phyloP scores from a whole-genome alignment of 495 filamentous ascomycete genomes.

The Lentithecium fluviatile region DNA sequence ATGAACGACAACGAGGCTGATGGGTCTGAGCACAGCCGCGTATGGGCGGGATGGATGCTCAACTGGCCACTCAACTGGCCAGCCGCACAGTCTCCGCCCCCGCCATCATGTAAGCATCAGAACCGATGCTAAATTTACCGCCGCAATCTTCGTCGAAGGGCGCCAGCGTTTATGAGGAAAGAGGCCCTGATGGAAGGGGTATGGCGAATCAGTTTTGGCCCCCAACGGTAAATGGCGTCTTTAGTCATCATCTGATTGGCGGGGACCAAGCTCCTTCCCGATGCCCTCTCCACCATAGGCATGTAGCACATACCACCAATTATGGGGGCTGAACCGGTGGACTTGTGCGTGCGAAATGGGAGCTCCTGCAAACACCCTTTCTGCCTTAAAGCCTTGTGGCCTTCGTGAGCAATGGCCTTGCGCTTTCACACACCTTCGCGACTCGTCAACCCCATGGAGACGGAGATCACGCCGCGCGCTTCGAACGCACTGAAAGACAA shows the following conservation, averaged over 20 bases:
- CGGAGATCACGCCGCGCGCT: background rate
- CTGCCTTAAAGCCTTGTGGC: conserved; percentile 14
- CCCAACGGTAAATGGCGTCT: conserved; percentile 3
- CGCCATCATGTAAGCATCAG: too few relatives aligned
- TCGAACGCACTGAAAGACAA: conserved; percentile 5
- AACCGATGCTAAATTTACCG: too few relatives aligned
- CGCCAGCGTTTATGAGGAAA: background rate
- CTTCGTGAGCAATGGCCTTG: conserved; percentile 11
- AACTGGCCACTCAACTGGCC: too few relatives aligned
- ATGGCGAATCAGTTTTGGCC: background rate
- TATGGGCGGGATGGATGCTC: too few relatives aligned
- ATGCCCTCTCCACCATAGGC: too few relatives aligned
- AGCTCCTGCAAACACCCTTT: conserved; percentile 11
- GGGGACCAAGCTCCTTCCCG: background rate
- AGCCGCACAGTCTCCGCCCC: too few relatives aligned
- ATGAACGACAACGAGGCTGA: conserved; percentile 8
- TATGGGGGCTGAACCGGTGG: conserved; percentile 27
- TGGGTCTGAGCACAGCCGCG: background rate
- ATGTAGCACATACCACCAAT: background rate
- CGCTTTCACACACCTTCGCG: background rate
- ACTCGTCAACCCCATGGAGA: conserved; percentile 22
- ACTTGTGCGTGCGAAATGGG: conserved; percentile 3
- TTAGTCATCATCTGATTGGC: conserved; percentile 5
- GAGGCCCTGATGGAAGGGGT: background rate
- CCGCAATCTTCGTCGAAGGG: too few relatives aligned